Evolutionary conservation across 2,329 filamentous ascomycete species (phyloP), one percentile per base, ranked within the genome.

Genomic region (Sphaerulina vaccinii): DNA sequence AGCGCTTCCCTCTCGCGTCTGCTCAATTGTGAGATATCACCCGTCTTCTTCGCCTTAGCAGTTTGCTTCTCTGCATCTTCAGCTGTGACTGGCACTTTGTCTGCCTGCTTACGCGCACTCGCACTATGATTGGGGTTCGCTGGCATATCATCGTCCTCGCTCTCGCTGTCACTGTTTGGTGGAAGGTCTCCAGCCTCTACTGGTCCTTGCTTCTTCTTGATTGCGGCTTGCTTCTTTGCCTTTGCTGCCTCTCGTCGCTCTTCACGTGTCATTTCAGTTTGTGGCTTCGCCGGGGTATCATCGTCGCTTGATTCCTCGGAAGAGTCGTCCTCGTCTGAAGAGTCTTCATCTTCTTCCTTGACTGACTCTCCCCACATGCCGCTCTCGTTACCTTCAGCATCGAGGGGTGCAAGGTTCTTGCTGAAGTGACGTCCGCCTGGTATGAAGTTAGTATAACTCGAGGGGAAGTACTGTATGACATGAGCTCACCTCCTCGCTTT

Each of bases 351-450:
- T 27, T 79, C 75, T 45, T 79, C 75, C 45, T 80, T 78, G 37
- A 51, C 67, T 22, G 35, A 55, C 68, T 84, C 82, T 68, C 81
- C 84, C 88, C 92, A 96, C 81, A 96, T 92, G 78, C 87, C 85
- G 57, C 92, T 79, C 62, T 89, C 84, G 67, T 93, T 93, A 63
- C 92, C 93, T 68, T 97, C 88, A 62, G 85, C 85, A 67, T 96
- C 91, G 66, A 93, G 75, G 16, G 91, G 91, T 71, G 88, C 85
- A 40, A 97, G 84, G 70, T 96, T 86, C 61, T 90, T 87, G 61
- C 91, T 96, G 76, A 95, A 99, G 68, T 95, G 86, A 75, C 96
- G 96, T 67, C 93, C 93, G 57, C 91, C 91, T 96, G 51, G 3
- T 19, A 3, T 37, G 22, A 22, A 18, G 36, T 63, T 39, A 62